These are phyloP conservation scores for Ceratocystis alfenasii DNA, from an alignment of 2,329 filamentous ascomycete species.

Conservation along the genomic window DNA sequence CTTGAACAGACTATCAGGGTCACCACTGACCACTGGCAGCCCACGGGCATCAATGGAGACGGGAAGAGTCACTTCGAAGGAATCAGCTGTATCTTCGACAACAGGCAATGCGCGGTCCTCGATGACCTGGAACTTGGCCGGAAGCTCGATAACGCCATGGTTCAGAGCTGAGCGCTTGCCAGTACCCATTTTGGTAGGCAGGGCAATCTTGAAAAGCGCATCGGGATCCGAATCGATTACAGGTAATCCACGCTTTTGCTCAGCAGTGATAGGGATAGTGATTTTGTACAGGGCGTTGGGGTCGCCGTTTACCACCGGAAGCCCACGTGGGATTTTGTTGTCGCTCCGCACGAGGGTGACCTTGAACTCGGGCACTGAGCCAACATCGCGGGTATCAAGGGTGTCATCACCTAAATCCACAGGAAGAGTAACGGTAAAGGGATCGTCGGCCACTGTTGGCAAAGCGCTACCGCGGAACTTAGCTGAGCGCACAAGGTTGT, in stretches of 20 bases:
- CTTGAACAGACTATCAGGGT: slow-evolving; percentile 19
- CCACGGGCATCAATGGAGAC: slow-evolving; percentile 17
- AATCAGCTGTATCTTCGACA: slow-evolving; percentile 4
- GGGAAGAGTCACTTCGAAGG: slow-evolving; percentile 20
- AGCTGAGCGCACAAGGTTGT: slow-evolving; percentile 6
- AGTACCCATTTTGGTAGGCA: slow-evolving; percentile 7
- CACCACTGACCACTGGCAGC: slow-evolving; percentile 19
- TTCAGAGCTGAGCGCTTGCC: not conserved
- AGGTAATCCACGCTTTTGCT: slow-evolving; percentile 14
- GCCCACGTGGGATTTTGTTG: slow-evolving; percentile 9
- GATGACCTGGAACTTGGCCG: slow-evolving; percentile 12
- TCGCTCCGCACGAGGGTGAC: slow-evolving; percentile 16
- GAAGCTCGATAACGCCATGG: slow-evolving; percentile 11
- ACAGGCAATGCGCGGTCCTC: slow-evolving; percentile 17
- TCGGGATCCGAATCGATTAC: slow-evolving; percentile 18
- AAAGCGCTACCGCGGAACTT: slow-evolving; percentile 14
- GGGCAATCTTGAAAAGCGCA: slow-evolving; percentile 18
- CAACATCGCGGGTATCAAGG: not conserved
- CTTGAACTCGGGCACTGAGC: slow-evolving; percentile 2
- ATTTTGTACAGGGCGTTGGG: slow-evolving; percentile 20
- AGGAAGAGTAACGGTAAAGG: slow-evolving; percentile 14
- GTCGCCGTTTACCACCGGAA: slow-evolving; percentile 18
- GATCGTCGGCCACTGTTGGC: slow-evolving; percentile 8
- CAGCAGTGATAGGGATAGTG: slow-evolving; percentile 8
- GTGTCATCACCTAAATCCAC: slow-evolving; percentile 2